These are phyloP conservation scores for Colletotrichum liriopes DNA, from an alignment of 2,329 filamentous ascomycete species.

Conservation along the genomic window DNA sequence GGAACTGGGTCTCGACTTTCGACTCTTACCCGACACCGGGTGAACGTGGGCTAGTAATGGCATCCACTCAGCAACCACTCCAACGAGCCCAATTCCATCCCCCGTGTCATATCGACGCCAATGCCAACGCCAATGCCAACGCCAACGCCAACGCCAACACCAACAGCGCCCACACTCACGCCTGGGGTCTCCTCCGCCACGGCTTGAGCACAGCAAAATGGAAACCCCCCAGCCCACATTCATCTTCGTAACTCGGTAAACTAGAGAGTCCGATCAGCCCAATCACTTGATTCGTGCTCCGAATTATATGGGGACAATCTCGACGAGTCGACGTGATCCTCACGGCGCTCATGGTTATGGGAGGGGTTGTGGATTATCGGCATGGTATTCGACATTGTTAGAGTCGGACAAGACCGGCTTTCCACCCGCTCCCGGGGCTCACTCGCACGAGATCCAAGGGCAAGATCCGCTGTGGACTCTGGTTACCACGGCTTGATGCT, in stretches of 20 bases:
- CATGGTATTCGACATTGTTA: slow-evolving; percentile 33
- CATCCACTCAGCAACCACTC: slow-evolving; percentile 23
- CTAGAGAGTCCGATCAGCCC: slow-evolving; percentile 39
- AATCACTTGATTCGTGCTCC: slow-evolving; percentile 38
- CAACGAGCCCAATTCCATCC: not conserved
- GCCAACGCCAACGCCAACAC: slow-evolving; percentile 15
- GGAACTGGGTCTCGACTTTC: slow-evolving; percentile 21
- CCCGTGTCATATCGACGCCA: slow-evolving; percentile 5
- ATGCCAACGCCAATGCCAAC: slow-evolving; percentile 18
- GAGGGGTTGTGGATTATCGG: slow-evolving; percentile 11
- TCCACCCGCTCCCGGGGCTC: slow-evolving; percentile 34
- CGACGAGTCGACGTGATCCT: slow-evolving; percentile 15
- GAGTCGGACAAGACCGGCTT: slow-evolving; percentile 40
- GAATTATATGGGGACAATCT: slow-evolving; percentile 36
- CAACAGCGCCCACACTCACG: slow-evolving; percentile 4
- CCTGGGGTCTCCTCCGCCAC: slow-evolving; percentile 5
- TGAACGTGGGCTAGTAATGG: not conserved
- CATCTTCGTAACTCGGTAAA: slow-evolving; percentile 41
- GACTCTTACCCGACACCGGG: slow-evolving; percentile 13
- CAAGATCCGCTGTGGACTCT: slow-evolving; percentile 41
- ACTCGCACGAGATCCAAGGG: slow-evolving; percentile 40
- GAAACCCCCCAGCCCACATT: slow-evolving; percentile 22
- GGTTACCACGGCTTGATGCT: slow-evolving; percentile 35
- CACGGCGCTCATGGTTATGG: slow-evolving; percentile 22
- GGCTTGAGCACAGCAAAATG: slow-evolving; percentile 20